Evolutionary conservation across 371 early-diverging fungal genomes (phyloP).

Genomic region (Mortierella sp.): DNA sequence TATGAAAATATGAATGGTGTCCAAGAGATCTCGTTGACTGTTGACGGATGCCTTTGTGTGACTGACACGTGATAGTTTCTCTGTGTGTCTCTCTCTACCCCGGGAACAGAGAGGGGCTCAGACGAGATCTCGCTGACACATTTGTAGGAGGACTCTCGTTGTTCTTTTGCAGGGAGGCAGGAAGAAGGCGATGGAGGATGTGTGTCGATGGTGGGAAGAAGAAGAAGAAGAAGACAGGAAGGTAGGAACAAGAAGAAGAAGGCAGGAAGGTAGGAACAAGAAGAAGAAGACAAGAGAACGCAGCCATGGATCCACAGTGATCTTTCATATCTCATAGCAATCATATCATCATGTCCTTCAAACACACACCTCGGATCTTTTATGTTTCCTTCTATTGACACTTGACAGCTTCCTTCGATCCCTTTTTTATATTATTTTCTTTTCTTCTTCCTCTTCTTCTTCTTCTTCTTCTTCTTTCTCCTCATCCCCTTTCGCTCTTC

Average conservation of each 20-base stretch:
- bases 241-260: background rate
- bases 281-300: background rate
- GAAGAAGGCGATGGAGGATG: too few species aligned
- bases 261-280: background rate
- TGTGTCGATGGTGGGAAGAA: background rate
- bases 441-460: background rate
- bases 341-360: too few species aligned
- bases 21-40: too few species aligned
- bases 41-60: background rate
- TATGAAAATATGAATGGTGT: too few species aligned
- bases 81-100: background rate
- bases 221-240: background rate
- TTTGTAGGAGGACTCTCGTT: too few species aligned
- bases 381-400: conserved; percentile 14
- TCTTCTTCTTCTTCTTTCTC: background rate
- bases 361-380: too few species aligned
- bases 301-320: too few species aligned
- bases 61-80: conserved; percentile 9
- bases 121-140: conserved; percentile 3
- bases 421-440: background rate
- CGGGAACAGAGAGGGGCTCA: background rate
- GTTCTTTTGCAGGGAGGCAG: background rate
- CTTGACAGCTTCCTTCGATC: conserved; percentile 21
- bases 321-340: too few species aligned
- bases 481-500: background rate